These are phyloP conservation scores for Sherardia arvensis DNA, from an alignment of 257 asterid species.

Conservation along the genomic window DNA sequence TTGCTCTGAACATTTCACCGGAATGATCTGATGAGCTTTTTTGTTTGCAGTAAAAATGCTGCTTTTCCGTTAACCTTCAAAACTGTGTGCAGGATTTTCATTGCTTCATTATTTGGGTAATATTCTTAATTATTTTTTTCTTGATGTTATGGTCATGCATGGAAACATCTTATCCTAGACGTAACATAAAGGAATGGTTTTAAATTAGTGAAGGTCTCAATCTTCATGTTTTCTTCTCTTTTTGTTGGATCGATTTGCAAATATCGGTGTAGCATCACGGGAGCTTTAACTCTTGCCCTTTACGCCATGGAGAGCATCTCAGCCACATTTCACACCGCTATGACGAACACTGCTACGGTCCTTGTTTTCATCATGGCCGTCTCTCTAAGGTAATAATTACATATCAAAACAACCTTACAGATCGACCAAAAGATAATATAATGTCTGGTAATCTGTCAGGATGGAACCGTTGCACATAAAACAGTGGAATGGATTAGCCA, in stretches of 20 bases:
- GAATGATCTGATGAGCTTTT: not conserved
- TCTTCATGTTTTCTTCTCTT: not conserved
- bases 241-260: not conserved
- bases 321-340: conserved; percentile 54
- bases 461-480: conserved; percentile 31
- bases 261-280: conserved; percentile 27
- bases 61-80: conserved; percentile 27
- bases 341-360: conserved; percentile 33
- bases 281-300: conserved; percentile 33
- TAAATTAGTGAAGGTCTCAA: not conserved
- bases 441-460: conserved; percentile 17
- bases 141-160: not conserved
- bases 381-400: conserved; percentile 31
- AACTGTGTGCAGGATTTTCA: conserved; percentile 35
- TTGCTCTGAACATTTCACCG: too few species aligned
- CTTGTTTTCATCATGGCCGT: conserved; percentile 49
- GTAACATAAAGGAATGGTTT: not conserved
- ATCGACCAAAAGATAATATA: too few species aligned
- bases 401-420: too few species aligned
- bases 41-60: conserved; percentile 26
- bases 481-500: conserved; percentile 42
- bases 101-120: conserved; percentile 43
- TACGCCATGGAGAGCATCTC: conserved; percentile 32
- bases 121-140: too few species aligned
- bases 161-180: not conserved